These are phyloP conservation scores for Penicillium silybi DNA, from an alignment of 495 filamentous ascomycete genomes.

Conservation along the genomic window DNA sequence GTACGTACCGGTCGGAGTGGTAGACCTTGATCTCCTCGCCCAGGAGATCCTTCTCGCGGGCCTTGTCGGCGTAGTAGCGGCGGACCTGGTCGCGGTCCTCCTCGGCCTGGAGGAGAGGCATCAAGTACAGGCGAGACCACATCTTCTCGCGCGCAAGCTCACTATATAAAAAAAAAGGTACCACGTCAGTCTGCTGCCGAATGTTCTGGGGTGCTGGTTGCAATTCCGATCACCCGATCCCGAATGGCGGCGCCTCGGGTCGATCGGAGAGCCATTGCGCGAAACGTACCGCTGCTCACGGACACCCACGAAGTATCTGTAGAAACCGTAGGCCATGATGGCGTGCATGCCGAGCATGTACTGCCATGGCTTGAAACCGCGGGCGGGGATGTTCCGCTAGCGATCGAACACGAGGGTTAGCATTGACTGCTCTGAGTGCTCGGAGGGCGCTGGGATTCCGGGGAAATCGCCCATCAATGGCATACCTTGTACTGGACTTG, in stretches of 20 bases:
- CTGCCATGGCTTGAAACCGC: conserved; percentile 78
- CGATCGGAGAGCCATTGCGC: conserved; percentile 4
- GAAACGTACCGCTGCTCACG: conserved; percentile 78
- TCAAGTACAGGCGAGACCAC: conserved; percentile 91
- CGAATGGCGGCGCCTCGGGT: conserved; percentile 8
- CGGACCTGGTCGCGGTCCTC: conserved; percentile 92
- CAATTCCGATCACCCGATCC: neutral
- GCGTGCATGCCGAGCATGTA: conserved; percentile 70
- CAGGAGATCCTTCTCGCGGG: conserved; percentile 82
- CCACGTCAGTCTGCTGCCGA: neutral
- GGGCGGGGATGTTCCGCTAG: conserved; percentile 87
- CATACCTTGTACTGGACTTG: conserved; percentile 93
- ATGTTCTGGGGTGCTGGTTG: neutral
- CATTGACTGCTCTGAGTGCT: conserved; percentile 7
- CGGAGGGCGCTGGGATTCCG: neutral
- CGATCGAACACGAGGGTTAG: conserved; percentile 12
- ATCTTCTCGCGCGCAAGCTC: conserved; percentile 96
- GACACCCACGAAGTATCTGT: conserved; percentile 70
- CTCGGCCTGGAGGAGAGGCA: conserved; percentile 89
- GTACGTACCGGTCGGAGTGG: conserved; percentile 76
- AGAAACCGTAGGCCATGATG: conserved; percentile 87
- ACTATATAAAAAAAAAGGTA: conserved; percentile 46
- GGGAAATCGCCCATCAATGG: conserved; percentile 15
- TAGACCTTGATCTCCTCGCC: conserved; percentile 78
- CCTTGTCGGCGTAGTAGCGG: conserved; percentile 77